Evolutionary conservation across 495 filamentous ascomycete species (phyloP), one percentile per base, ranked within the genome.

Genomic region (Penicillium robsamsonii): DNA sequence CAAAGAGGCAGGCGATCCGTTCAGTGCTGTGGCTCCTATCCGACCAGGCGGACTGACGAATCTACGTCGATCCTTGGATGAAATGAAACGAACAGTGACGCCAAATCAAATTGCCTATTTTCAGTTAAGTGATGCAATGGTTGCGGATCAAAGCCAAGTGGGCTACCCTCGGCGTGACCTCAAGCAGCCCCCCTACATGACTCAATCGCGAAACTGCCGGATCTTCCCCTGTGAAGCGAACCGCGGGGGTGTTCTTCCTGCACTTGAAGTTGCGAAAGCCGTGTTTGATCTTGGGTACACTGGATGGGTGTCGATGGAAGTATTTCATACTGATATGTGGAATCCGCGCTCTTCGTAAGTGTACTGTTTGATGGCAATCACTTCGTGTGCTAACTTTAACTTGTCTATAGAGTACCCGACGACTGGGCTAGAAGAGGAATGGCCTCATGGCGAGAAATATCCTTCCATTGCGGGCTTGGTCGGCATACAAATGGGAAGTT

Each of bases 41-140:
- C 25, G 33, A 33, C 20, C 43, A 30, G 44, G 33, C 8, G 53
- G 53, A 2, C 8, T 56, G 11, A 24, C 37, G 8, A 46, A 30
- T 40, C 37, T 56, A 4, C 37, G 27, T 4, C 37, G 29, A 18
- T 41, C 30, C 13, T 44, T 56, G 18, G 24, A 48, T 6, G 45
- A 56, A 33, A 29, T 56, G 33, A 56, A 50, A 37, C 35, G n/a
- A 43, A 50, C 37, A 5, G 43, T 56, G 12, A 33, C 18, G n/a
- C 56, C 50, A 25, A 15, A 30, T 0, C 35, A 35, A 2, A 58
- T 62, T 44, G 45, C 46, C 5, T 62, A 62, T 50, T 33, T 62
- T 9, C 59, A 62, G 29, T 46, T 62, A 10, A 58, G 59, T n/a
- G 59, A 58, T 15, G 59, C 59, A 2, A 62, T 33, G 17, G 33